Conservation (phyloP, 1,139 yeast genomes). For the Debaryomyces nepalensis region DNA sequence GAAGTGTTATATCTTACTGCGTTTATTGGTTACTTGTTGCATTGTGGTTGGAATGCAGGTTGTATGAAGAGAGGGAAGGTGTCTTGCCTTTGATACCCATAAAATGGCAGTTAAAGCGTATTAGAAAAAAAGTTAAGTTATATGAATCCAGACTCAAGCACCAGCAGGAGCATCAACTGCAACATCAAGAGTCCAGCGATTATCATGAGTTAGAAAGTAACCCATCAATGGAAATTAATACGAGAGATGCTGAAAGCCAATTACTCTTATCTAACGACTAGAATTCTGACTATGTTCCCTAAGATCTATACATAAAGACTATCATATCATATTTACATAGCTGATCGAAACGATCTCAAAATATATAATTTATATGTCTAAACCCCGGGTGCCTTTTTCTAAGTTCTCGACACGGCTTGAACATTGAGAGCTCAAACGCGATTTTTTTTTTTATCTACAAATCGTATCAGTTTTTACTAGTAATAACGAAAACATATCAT, state of each 20-base stretch:
- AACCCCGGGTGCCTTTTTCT: neutral
- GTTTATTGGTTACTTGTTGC: constrained; percentile 76
- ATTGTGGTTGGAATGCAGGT: constrained; percentile 50
- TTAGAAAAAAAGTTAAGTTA: constrained; percentile 51
- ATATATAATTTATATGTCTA: neutral
- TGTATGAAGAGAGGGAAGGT: constrained; percentile 68
- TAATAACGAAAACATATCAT: neutral
- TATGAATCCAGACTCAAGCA: constrained; percentile 21
- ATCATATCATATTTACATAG: neutral
- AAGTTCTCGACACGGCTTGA: constrained; percentile 7
- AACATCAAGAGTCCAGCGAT: neutral
- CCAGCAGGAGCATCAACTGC: constrained; percentile 7
- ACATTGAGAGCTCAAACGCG: constrained; percentile 12
- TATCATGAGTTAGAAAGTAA: constrained; percentile 18
- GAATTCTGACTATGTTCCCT: neutral
- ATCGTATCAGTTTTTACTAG: constrained; percentile 1
- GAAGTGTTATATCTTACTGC: constrained; percentile 80
- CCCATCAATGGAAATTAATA: constrained; percentile 17
- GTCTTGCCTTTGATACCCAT: constrained; percentile 63
- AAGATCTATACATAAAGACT: neutral
- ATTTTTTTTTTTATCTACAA: constrained; percentile 5
- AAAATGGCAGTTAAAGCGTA: constrained; percentile 59
- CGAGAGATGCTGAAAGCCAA: constrained; percentile 18
- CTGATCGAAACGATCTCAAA: neutral
- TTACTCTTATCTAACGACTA: constrained; percentile 13